These are phyloP conservation scores for Tricladium varicosporioides DNA, from an alignment of 2,329 filamentous ascomycete species.

Conservation along the genomic window DNA sequence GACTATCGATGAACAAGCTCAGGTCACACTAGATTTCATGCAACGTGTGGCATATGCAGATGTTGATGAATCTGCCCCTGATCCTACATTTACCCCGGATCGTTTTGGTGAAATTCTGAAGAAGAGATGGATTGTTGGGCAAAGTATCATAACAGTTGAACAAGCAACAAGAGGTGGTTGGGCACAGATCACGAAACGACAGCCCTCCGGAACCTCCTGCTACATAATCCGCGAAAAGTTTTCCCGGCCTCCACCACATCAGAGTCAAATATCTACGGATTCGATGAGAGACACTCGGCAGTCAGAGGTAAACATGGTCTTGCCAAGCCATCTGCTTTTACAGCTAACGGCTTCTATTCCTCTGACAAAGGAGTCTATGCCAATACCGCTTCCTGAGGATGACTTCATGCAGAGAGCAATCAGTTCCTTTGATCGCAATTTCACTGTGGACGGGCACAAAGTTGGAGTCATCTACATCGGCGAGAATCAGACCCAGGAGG, in stretches of 20 bases:
- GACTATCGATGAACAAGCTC: constrained; percentile 83
- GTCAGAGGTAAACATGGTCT: constrained; percentile 55
- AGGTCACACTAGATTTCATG: constrained; percentile 94
- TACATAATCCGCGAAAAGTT: constrained; percentile 56
- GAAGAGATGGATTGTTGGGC: constrained; percentile 70
- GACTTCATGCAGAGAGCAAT: constrained; percentile 60
- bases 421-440: constrained; percentile 77
- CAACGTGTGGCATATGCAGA: constrained; percentile 84
- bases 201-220: constrained; percentile 64
- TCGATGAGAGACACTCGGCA: constrained; percentile 49
- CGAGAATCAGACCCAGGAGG: constrained; percentile 78
- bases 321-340: constrained; percentile 73
- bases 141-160: constrained; percentile 72
- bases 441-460: constrained; percentile 92
- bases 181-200: constrained; percentile 69
- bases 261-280: constrained; percentile 48
- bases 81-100: constrained; percentile 62
- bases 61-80: constrained; percentile 70
- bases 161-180: constrained; percentile 65
- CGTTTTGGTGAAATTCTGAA: constrained; percentile 65
- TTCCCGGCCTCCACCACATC: constrained; percentile 55
- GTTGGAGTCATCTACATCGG: constrained; percentile 93
- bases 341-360: constrained; percentile 65
- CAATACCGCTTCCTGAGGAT: constrained; percentile 71
- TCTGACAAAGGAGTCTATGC: constrained; percentile 56